These are phyloP conservation scores for Psilocybe sp. DNA, from an alignment of 768 basidiomycete species.

Conservation along the genomic window DNA sequence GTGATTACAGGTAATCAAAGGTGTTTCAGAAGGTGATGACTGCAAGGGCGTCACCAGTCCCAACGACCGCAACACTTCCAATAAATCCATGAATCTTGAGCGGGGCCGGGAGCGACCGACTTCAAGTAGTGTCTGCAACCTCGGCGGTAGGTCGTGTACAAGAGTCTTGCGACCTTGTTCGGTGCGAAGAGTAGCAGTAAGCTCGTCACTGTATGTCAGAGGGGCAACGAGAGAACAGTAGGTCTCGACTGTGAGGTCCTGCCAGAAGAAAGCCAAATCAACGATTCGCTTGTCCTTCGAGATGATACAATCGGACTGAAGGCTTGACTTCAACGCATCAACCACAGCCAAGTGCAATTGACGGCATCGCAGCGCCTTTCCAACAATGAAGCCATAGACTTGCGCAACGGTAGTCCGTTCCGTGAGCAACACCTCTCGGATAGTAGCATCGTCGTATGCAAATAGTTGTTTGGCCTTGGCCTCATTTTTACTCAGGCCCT, in stretches of 20 bases:
- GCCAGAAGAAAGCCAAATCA: slow-evolving; percentile 55
- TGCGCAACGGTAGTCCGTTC: slow-evolving; percentile 74
- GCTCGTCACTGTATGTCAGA: slow-evolving; percentile 52
- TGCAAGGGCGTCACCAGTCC: slow-evolving; percentile 59
- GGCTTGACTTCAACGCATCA: slow-evolving; percentile 38
- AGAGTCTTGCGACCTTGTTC: slow-evolving; percentile 45
- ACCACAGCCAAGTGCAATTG: slow-evolving; percentile 60
- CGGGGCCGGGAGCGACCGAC: slow-evolving; percentile 59
- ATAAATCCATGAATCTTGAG: slow-evolving; percentile 56
- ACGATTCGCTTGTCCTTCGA: slow-evolving; percentile 56
- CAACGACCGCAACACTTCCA: slow-evolving; percentile 57
- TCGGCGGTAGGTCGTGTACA: slow-evolving; percentile 51
- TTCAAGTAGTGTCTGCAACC: slow-evolving; percentile 50
- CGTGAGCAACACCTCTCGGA: slow-evolving; percentile 61
- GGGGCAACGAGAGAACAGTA: slow-evolving; percentile 66
- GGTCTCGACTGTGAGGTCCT: slow-evolving; percentile 61
- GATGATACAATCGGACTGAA: slow-evolving; percentile 42
- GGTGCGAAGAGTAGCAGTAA: slow-evolving; percentile 48
- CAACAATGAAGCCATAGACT: slow-evolving; percentile 70
- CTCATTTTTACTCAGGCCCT: slow-evolving; percentile 43
- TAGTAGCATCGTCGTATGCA: slow-evolving; percentile 46
- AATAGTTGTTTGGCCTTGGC: slow-evolving; percentile 52
- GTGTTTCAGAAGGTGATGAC: slow-evolving; percentile 34
- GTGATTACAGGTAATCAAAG: slow-evolving; percentile 44
- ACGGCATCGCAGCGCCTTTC: slow-evolving; percentile 61